Conservation (phyloP, 1,139 yeast species). For the Yamadazyma oceani region DNA sequence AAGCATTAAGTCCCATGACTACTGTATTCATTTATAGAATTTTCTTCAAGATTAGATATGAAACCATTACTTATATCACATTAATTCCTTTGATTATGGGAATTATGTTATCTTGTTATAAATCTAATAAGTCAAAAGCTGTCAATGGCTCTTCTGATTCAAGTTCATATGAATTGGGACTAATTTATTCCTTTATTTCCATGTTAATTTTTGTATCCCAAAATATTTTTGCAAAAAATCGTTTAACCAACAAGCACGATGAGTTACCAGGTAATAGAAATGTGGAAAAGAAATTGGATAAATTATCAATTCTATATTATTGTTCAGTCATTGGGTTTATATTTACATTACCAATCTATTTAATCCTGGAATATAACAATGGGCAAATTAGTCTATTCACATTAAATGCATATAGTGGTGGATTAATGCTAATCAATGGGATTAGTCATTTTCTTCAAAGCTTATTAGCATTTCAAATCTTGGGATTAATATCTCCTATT, state of each 20-base stretch:
- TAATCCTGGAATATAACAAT: constrained; percentile 59
- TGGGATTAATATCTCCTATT: constrained; percentile 83
- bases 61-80: constrained; percentile 68
- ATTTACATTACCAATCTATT: constrained; percentile 76
- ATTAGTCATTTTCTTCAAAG: constrained; percentile 82
- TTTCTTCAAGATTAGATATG: constrained; percentile 57
- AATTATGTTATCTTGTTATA: constrained; percentile 79
- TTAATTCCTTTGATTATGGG: constrained; percentile 76
- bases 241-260: constrained; percentile 51
- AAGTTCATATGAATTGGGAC: constrained; percentile 51
- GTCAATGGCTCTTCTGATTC: constrained; percentile 12
- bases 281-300: constrained; percentile 59
- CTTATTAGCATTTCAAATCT: constrained; percentile 81
- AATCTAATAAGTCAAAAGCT: constrained; percentile 23
- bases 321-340: constrained; percentile 81
- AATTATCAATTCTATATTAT: constrained; percentile 77
- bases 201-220: constrained; percentile 88
- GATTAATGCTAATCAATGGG: constrained; percentile 61
- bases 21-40: constrained; percentile 80
- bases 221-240: constrained; percentile 84
- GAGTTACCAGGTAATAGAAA: constrained; percentile 22
- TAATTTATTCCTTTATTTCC: constrained; percentile 73
- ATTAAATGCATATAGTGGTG: constrained; percentile 32
- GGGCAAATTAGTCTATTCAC: constrained; percentile 31
- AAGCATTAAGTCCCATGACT: constrained; percentile 83